Base-by-base conservation (phyloP, 352 stramenopile genomes). In the Phytophthora citrophthora region DNA sequence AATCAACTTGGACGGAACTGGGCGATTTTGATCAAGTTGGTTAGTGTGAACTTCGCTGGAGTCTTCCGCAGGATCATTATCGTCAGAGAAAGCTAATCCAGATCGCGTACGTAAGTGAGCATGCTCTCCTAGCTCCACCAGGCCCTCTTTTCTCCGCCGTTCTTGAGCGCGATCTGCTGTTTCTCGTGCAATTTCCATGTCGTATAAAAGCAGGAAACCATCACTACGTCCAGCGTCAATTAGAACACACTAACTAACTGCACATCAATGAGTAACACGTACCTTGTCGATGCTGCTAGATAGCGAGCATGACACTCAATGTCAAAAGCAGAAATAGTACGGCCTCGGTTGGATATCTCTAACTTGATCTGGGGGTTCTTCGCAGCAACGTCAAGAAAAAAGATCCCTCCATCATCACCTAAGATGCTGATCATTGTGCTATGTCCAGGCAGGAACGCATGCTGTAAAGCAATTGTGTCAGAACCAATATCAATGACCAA, bases 121-220 rank as follows among this genome's bases (percentile, higher is more conserved):
- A 32, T 81, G 61, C 1, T 81, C 68, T 1, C 79, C 76, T n/a
- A 83, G 41, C 8, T 89, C 74, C 7, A 75, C 15, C 0, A 89
- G 45, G 1, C 77, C 79, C 34, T 88, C 53, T 55, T 80, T 77
- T 27, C 53, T 72, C 23, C 81, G 68, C 12, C 70, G 58, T 8
- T 60, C 45, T 18, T 84, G 72, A 15, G 72, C 68, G 13, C 74
- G 68, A 32, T 60, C 36, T 41, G 82, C 78, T 2, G 85, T 91
- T 56, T 91, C 77, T 24, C 79, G 61, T 26, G 83, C 78, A 51
- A 94, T 91, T 16, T 93, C 82, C 63, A 95, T 61, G 59, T 94
- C 87, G 61, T 94, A 94, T 4, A 95, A 70, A 23, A 95, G 64
- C 41, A 95, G 54, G 50, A 74, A 90, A 0, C 85, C 88, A 70